Conservation (phyloP, 208 protist species). For the Trypanosoma theileri region DNA sequence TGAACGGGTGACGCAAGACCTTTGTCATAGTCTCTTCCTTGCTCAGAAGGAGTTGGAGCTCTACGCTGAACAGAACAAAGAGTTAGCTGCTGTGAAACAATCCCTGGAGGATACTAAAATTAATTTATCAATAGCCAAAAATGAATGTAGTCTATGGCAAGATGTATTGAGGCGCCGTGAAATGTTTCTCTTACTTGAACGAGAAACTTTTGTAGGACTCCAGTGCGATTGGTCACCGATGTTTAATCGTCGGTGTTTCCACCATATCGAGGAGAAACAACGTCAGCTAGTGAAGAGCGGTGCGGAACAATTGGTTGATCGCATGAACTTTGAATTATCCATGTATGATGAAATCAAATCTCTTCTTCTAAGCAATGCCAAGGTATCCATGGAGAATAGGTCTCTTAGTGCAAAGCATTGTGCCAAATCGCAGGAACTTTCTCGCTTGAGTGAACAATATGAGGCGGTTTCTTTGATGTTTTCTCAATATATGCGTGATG, state of each 20-base stretch:
- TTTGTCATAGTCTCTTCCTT: constrained; percentile 18
- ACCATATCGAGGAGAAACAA: background rate
- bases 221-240: background rate
- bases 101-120: background rate
- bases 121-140: background rate
- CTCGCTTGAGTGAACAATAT: constrained; percentile 5
- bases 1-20: constrained; percentile 17
- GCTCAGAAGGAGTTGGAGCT: constrained; percentile 18
- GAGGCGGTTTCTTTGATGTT: constrained; percentile 7
- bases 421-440: constrained; percentile 9
- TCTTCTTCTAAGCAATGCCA: constrained; percentile 1
- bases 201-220: constrained; percentile 11
- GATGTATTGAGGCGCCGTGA: constrained; percentile 9
- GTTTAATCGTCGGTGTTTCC: too few relatives aligned
- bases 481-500: constrained; percentile 3
- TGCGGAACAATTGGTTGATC: background rate
- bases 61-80: constrained; percentile 7
- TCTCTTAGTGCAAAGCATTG: background rate
- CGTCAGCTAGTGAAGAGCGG: background rate
- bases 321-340: background rate
- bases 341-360: constrained; percentile 15
- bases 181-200: constrained; percentile 17
- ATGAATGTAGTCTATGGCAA: constrained; percentile 18
- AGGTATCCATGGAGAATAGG: background rate
- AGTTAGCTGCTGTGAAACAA: constrained; percentile 11